A percentile compares a stretch with the other conserved stretches of the same genome.
phyloP scores from a whole-genome alignment of 176 grass and related monocot genomes.

The Thinopyrum elongatum region DNA sequence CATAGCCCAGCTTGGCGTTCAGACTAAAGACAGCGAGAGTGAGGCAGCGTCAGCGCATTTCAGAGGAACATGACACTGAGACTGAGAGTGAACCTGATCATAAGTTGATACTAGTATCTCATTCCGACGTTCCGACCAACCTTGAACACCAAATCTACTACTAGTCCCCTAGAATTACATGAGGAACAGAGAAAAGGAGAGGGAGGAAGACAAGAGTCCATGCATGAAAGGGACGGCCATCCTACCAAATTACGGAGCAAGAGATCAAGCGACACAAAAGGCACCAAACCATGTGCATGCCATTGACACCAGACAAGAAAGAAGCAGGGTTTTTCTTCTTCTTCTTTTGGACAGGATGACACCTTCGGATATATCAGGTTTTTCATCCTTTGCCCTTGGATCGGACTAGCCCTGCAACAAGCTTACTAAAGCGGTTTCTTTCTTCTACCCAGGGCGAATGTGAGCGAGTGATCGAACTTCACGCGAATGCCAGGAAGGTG shows the following conservation, averaged over 20 bases:
- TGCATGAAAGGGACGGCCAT: slow-evolving; percentile 43
- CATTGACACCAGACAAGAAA: slow-evolving; percentile 27
- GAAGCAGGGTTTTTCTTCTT: slow-evolving; percentile 5
- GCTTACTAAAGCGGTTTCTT: not conserved
- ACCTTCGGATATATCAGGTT: slow-evolving; percentile 16
- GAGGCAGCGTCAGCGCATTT: not conserved
- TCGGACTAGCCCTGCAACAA: slow-evolving; percentile 11
- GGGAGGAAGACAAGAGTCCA: not conserved
- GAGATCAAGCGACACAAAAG: not conserved
- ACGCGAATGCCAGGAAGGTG: slow-evolving; percentile 12
- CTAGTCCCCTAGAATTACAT: slow-evolving; percentile 34
- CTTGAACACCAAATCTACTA: not conserved
- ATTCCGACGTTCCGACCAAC: not conserved
- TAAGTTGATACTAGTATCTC: not conserved
- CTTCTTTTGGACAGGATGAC: not conserved
- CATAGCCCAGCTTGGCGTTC: too few species aligned
- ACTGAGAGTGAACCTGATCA: too few species aligned
- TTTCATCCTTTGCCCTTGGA: slow-evolving; percentile 14
- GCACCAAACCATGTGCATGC: slow-evolving; percentile 1
- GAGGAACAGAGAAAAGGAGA: not conserved
- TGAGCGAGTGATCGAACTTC: not conserved
- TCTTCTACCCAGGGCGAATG: not conserved
- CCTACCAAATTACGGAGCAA: slow-evolving; percentile 37
- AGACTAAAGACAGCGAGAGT: too few species aligned
- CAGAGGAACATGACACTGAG: too few species aligned